phyloP scores from a whole-genome alignment of 2,329 filamentous ascomycete genomes.

The Aspergillus tubingensis region DNA sequence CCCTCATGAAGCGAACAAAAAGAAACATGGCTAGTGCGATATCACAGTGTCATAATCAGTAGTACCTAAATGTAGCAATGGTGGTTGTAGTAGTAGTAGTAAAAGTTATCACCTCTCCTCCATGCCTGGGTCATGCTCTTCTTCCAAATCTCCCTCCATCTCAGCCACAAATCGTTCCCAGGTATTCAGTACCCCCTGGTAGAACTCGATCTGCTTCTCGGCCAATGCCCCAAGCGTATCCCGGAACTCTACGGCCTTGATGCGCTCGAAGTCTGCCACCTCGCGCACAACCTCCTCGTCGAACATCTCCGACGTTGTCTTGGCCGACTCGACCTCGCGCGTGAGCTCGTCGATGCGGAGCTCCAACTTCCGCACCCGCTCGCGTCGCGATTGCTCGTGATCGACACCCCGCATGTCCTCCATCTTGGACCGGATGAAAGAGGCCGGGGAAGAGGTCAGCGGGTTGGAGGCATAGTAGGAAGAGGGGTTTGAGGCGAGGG shows the following conservation, averaged over 20 bases:
- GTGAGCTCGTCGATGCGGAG: slow-evolving; percentile 90
- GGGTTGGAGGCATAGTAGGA: slow-evolving; percentile 58
- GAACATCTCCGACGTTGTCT: slow-evolving; percentile 85
- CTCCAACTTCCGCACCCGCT: slow-evolving; percentile 86
- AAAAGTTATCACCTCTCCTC: not conserved
- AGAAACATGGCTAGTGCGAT: not conserved
- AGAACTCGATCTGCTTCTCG: slow-evolving; percentile 84
- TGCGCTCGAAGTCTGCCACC: slow-evolving; percentile 90
- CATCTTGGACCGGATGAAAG: slow-evolving; percentile 89
- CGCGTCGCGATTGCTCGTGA: slow-evolving; percentile 85
- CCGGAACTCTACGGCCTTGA: slow-evolving; percentile 92
- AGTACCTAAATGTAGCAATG: not conserved
- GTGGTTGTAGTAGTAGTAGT: not conserved
- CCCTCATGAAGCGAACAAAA: not conserved
- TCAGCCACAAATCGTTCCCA: slow-evolving; percentile 91
- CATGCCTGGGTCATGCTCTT: slow-evolving; percentile 15
- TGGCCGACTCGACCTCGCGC: slow-evolving; percentile 82
- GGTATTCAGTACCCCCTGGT: slow-evolving; percentile 72
- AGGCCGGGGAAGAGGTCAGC: slow-evolving; percentile 67
- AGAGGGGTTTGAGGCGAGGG: slow-evolving; percentile 65
- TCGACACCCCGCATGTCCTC: slow-evolving; percentile 97
- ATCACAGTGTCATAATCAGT: not conserved
- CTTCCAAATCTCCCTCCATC: slow-evolving; percentile 67
- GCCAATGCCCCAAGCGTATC: slow-evolving; percentile 80
- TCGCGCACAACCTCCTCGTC: slow-evolving; percentile 95